These are phyloP conservation scores for Dioszegia hungarica DNA, from an alignment of 768 basidiomycete genomes.

Conservation along the genomic window DNA sequence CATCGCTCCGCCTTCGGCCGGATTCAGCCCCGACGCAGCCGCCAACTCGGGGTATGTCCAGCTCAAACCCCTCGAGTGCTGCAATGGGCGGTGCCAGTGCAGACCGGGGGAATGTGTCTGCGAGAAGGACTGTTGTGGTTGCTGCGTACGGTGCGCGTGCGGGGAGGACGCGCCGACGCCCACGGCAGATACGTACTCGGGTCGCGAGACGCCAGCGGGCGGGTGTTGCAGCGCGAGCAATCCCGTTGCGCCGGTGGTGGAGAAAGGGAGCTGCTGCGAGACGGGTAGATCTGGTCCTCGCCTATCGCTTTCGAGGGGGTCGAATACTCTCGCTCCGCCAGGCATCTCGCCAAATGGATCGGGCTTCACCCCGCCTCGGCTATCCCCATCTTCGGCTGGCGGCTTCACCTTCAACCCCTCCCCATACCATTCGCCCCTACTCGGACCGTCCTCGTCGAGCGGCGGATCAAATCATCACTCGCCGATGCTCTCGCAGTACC, in stretches of 20 bases:
- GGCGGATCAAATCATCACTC: slow-evolving; percentile 5
- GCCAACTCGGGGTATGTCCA: slow-evolving; percentile 32
- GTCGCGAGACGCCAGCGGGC: background rate
- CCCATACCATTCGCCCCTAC: background rate
- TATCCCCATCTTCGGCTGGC: slow-evolving; percentile 12
- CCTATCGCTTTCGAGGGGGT: background rate
- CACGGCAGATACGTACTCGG: slow-evolving; percentile 5
- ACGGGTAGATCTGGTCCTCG: background rate
- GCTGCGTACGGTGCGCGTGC: slow-evolving; percentile 43
- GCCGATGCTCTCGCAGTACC: background rate
- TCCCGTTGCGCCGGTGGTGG: slow-evolving; percentile 5
- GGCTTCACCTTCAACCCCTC: slow-evolving; percentile 13
- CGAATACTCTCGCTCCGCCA: slow-evolving; percentile 2
- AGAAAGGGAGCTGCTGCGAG: slow-evolving; percentile 6
- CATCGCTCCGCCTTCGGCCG: slow-evolving; percentile 35
- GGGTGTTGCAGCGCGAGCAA: slow-evolving; percentile 2
- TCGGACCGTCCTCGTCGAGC: background rate
- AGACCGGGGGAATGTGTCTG: slow-evolving; percentile 44
- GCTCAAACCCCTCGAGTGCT: slow-evolving; percentile 48
- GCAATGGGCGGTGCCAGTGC: slow-evolving; percentile 48
- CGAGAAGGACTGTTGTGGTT: slow-evolving; percentile 48
- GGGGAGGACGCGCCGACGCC: slow-evolving; percentile 29
- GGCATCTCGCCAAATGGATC: background rate
- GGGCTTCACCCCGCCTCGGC: background rate
- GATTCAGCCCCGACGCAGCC: slow-evolving; percentile 32